Percentiles rank a stretch among this genome's conserved stretches.
These are phyloP conservation scores for Nasturtium officinale DNA, from an alignment of 345 rosid species.

Conservation along the genomic window DNA sequence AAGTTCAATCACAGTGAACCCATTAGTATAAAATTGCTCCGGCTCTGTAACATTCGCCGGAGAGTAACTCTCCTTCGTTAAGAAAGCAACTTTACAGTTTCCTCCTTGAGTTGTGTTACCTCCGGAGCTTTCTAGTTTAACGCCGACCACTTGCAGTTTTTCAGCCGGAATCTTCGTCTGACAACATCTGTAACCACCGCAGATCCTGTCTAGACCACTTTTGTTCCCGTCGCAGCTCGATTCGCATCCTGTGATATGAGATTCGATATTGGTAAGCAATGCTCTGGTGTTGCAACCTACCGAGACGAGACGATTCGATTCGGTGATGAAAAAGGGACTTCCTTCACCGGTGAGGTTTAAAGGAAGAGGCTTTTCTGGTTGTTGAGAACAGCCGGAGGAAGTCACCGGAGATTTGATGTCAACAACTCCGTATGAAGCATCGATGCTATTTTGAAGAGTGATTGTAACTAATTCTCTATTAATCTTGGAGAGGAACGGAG, in stretches of 20 bases:
- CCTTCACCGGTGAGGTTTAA: constrained; percentile 39
- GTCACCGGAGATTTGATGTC: constrained; percentile 33
- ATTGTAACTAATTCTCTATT: constrained; percentile 30
- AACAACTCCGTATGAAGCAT: constrained; percentile 5
- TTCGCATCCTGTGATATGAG: constrained; percentile 45
- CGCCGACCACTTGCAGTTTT: neutral
- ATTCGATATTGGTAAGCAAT: neutral
- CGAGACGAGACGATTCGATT: constrained; percentile 43
- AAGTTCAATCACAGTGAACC: constrained; percentile 34
- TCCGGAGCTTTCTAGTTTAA: neutral
- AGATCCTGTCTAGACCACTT: constrained; percentile 25
- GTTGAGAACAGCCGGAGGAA: constrained; percentile 36
- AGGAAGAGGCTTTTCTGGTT: constrained; percentile 10
- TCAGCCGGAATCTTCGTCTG: constrained; percentile 38
- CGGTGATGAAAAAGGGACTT: constrained; percentile 38
- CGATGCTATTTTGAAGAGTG: neutral
- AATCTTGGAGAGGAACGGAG: constrained; percentile 28
- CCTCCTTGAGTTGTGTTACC: constrained; percentile 10
- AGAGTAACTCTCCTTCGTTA: constrained; percentile 32
- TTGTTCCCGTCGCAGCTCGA: constrained; percentile 41
- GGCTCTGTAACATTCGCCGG: constrained; percentile 17
- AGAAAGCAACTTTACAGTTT: constrained; percentile 32
- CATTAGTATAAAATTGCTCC: constrained; percentile 11
- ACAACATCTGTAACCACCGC: constrained; percentile 51
- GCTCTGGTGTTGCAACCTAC: constrained; percentile 44